Evolutionary conservation across 257 asterid species (phyloP), one percentile per base, ranked within the genome.

Genomic region (Scutellaria barbata): DNA sequence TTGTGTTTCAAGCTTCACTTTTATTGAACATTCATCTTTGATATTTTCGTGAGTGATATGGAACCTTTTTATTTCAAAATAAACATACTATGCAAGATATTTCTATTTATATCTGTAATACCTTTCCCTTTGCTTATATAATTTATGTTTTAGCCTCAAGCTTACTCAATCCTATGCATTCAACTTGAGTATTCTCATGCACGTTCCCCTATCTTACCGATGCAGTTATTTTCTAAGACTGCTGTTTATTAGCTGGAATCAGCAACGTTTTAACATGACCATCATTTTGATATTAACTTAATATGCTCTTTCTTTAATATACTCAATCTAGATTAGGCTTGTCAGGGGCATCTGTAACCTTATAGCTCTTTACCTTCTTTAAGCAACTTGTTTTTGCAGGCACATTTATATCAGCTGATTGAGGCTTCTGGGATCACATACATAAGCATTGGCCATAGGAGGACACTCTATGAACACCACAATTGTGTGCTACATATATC

Each of bases 371-470:
- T 25, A 16, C 47, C 61, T 51, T 16, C 7, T 39, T 10, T 10
- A 60, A 54, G 16, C 74, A 60, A 76, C 79, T 77, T 84, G 78
- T 77, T 72, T 77, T 72, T 80, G 79, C 90, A 88, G 95, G 95
- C 81, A 71, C 88, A 87, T 83, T 51, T 90, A 51, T 90, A 86
- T 71, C 37, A 74, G 73, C 79, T 79, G 69, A 79, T 88, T 22
- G 85, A 82, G 71, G 89, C 79, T 69, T 83, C 90, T 63, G 96
- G 93, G 41, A 78, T 90, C 61, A 90, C 96, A 7, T 88, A 79
- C 48, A 52, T 90, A 74, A 90, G 96, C 84, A 69, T 90, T 67
- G 95, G 96, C 71, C 95, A 88, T 56, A 84, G 93, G 56, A 76
- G 84, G 59, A 81, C 96, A 10, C 83, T 90, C 18, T 85, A 74